A percentile compares a stretch with the other conserved stretches of the same genome.
These are phyloP conservation scores for Aspergillus sp. DNA, from an alignment of 2,329 filamentous ascomycete species.

Conservation along the genomic window DNA sequence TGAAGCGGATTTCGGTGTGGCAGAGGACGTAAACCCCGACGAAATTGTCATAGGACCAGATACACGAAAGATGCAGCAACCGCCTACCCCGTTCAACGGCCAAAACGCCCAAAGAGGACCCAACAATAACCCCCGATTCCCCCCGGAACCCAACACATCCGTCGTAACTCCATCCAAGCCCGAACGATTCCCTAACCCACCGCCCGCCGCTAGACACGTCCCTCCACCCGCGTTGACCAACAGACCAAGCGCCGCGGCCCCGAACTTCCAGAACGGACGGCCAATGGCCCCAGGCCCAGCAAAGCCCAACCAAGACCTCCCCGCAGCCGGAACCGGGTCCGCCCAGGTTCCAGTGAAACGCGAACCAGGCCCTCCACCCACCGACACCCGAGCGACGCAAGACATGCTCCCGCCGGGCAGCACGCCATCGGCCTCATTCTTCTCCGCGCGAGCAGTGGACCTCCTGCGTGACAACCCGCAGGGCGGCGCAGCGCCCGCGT, in stretches of 20 bases:
- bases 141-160: constrained; percentile 19
- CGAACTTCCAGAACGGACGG: constrained; percentile 15
- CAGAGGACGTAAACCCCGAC: constrained; percentile 69
- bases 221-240: constrained; percentile 18
- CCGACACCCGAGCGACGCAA: constrained; percentile 14
- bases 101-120: constrained; percentile 21
- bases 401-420: constrained; percentile 27
- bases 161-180: constrained; percentile 40
- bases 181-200: constrained; percentile 27
- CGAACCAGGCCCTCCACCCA: constrained; percentile 16
- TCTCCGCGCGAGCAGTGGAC: constrained; percentile 66
- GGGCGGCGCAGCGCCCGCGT: constrained; percentile 50
- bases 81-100: constrained; percentile 22
- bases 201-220: constrained; percentile 19
- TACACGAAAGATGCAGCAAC: constrained; percentile 21
- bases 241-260: constrained; percentile 19
- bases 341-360: constrained; percentile 23
- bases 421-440: constrained; percentile 59
- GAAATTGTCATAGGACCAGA: constrained; percentile 61
- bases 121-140: constrained; percentile 10
- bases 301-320: constrained; percentile 9
- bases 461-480: constrained; percentile 53
- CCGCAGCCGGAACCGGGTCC: constrained; percentile 9
- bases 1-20: constrained; percentile 71
- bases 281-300: constrained; percentile 17